Evolutionary conservation across 495 filamentous ascomycete species (phyloP).

Genomic region (Neurospora tetrasperma): DNA sequence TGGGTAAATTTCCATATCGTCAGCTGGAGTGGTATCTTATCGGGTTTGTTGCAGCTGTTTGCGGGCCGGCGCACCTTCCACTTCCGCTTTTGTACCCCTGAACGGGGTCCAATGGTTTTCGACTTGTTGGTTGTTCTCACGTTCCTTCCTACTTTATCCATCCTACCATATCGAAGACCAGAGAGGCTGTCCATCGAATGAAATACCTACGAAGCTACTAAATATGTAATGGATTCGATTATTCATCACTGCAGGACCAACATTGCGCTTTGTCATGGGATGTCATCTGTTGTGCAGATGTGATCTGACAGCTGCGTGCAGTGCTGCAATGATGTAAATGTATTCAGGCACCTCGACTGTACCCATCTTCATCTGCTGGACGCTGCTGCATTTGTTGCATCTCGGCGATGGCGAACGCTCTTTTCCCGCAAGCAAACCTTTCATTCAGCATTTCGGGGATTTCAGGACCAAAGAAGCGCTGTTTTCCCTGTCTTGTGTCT

Average conservation of each 20-base stretch:
- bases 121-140: too few species aligned
- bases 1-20: constrained; percentile 1
- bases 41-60: not conserved
- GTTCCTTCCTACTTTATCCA: not conserved
- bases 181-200: not conserved
- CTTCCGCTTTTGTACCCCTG: not conserved
- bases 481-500: not conserved
- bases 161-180: not conserved
- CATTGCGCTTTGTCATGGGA: not conserved
- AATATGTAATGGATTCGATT: not conserved
- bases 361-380: not conserved
- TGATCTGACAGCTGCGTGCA: not conserved
- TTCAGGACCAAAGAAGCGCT: not conserved
- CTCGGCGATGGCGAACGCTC: not conserved
- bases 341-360: not conserved
- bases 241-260: not conserved
- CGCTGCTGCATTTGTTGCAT: not conserved
- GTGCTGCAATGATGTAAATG: not conserved
- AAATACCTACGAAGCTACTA: not conserved
- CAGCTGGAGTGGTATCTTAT: not conserved
- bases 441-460: not conserved
- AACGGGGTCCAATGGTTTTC: not conserved
- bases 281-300: not conserved
- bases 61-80: not conserved
- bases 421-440: not conserved